Percentiles rank a stretch among this genome's conserved stretches.
phyloP scores from a whole-genome alignment of 495 filamentous ascomycete species.

The Annulohypoxylon nitens region DNA sequence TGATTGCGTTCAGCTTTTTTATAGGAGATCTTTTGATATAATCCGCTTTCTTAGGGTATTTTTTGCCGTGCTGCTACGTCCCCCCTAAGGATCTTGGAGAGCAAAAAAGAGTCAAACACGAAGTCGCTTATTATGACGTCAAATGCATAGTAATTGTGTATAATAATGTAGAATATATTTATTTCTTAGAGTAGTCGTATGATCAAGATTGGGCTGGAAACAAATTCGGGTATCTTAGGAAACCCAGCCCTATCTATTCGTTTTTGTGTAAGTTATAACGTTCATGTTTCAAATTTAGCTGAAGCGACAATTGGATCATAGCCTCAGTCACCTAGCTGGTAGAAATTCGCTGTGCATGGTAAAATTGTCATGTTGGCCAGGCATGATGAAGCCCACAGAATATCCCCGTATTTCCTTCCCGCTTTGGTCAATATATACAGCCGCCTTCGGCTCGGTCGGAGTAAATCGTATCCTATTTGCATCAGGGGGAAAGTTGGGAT shows the following conservation, averaged over 20 bases:
- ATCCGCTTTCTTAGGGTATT: no score
- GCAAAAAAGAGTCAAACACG: no score
- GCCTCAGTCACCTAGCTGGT: not conserved
- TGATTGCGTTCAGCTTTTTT: no score
- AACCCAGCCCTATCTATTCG: not conserved
- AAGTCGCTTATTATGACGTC: no score
- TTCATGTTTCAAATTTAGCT: not conserved
- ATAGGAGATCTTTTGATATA: no score
- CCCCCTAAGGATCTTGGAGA: no score
- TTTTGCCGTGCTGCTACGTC: no score
- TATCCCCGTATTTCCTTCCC: conserved; percentile 33
- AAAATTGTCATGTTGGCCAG: conserved; percentile 6
- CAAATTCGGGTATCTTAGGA: conserved; percentile 26
- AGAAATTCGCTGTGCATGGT: conserved; percentile 20
- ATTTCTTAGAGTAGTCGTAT: not conserved
- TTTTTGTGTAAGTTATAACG: not conserved
- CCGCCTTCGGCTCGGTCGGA: conserved; percentile 16
- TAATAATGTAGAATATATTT: not conserved
- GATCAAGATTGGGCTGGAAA: not conserved
- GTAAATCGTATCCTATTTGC: conserved; percentile 37
- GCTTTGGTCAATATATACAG: conserved; percentile 9
- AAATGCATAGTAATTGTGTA: not conserved
- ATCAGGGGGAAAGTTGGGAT: conserved; percentile 30
- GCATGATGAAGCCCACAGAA: conserved; percentile 33
- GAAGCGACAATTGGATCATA: not conserved